A percentile compares a stretch with the other conserved stretches of the same genome.
These are phyloP conservation scores for Metschnikowia sp. DNA, from an alignment of 805 yeast species.

Conservation along the genomic window DNA sequence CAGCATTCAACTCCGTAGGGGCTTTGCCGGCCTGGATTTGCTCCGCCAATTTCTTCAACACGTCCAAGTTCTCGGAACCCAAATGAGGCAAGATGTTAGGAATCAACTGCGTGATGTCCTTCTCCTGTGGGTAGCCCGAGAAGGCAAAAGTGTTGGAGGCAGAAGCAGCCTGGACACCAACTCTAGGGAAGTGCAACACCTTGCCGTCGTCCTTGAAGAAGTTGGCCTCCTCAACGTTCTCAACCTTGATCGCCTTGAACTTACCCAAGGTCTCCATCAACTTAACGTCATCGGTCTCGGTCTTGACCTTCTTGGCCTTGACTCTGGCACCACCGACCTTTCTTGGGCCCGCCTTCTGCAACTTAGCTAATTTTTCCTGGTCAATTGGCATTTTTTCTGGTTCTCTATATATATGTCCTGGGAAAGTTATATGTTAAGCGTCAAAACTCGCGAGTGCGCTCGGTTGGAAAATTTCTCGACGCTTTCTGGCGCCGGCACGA, in stretches of 20 bases:
- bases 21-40: constrained; percentile 68
- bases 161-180: constrained; percentile 91
- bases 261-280: constrained; percentile 85
- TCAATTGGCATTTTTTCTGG: constrained; percentile 67
- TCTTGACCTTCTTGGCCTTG: constrained; percentile 76
- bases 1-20: constrained; percentile 42
- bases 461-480: constrained; percentile 18
- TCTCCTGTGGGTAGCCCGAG: constrained; percentile 93
- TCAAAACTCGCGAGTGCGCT: background rate
- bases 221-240: constrained; percentile 94
- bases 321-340: constrained; percentile 87
- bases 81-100: constrained; percentile 94
- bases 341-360: constrained; percentile 78
- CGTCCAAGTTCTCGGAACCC: constrained; percentile 91
- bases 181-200: constrained; percentile 93
- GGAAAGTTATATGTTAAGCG: background rate
- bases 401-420: background rate
- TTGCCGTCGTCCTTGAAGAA: constrained; percentile 96
- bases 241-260: constrained; percentile 83
- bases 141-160: constrained; percentile 89
- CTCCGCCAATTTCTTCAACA: constrained; percentile 85
- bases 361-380: constrained; percentile 90
- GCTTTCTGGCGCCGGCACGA: constrained; percentile 10
- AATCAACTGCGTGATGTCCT: constrained; percentile 84
- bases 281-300: constrained; percentile 87